Conservation (phyloP, 1,284 basidiomycete genomes). For the Heterobasidion irregulare region DNA sequence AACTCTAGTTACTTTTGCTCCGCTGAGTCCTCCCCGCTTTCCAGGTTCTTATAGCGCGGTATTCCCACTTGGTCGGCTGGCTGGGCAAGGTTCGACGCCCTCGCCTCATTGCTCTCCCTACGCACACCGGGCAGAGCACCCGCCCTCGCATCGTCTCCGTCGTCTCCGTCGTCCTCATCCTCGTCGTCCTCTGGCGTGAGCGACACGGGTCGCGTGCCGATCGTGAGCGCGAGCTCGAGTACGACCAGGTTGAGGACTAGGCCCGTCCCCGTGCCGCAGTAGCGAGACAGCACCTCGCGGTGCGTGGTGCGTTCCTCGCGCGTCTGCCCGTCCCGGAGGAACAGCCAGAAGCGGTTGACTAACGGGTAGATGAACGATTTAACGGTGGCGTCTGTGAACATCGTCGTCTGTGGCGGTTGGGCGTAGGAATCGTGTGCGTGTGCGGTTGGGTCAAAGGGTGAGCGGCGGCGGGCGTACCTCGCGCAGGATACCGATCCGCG, state of each 20-base stretch:
- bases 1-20: too few species aligned
- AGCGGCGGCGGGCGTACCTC: not conserved
- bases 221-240: conserved; percentile 72
- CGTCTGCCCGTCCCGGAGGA: conserved; percentile 73
- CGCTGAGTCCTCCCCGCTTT: too few species aligned
- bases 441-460: conserved; percentile 9
- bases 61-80: too few species aligned
- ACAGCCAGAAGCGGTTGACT: conserved; percentile 87
- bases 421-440: conserved; percentile 4
- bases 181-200: conserved; percentile 33
- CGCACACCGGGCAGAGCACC: too few species aligned
- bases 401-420: conserved; percentile 19
- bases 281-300: conserved; percentile 37
- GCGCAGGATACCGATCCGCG: too few species aligned
- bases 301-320: conserved; percentile 62
- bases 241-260: conserved; percentile 72
- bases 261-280: conserved; percentile 65
- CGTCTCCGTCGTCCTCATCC: conserved; percentile 25
- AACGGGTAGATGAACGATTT: conserved; percentile 85
- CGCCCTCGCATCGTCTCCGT: not conserved
- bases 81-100: conserved; percentile 19
- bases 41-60: too few species aligned
- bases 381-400: conserved; percentile 72
- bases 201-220: conserved; percentile 64
- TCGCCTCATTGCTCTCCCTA: conserved; percentile 42